Evolutionary conservation across 2,329 filamentous ascomycete species (phyloP), one percentile per base, ranked within the genome.

Genomic region (Plenodomus tracheiphilus): DNA sequence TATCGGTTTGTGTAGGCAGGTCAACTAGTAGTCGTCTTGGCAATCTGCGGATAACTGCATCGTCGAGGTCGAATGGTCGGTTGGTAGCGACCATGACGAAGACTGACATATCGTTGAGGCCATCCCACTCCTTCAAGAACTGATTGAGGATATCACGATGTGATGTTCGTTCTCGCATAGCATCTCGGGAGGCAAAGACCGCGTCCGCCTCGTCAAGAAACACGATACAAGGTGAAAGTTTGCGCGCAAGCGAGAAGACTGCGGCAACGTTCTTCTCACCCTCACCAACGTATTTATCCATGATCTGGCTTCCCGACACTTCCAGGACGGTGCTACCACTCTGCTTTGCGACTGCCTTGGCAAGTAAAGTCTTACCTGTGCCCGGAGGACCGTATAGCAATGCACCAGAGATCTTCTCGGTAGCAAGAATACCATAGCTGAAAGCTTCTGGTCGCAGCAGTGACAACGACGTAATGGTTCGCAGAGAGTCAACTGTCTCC

Each of bases 61-160:
- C 89, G 64, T 99, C 94, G 1, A 99, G 83, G 65, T 97, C 94
- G 65, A 96, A 97, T 0, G 94, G 94, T 9, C 93, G 82, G 72
- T 99, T 97, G 8, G 92, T 97, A 21, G 94, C 93, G 0, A 97
- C 91, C 91, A 99, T 97, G 72, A 99, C 93, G 70, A 99, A 97
- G 2, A 93, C 91, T 16, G 88, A 88, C 39, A 85, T 82, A 49
- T 85, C 80, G 61, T 89, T 88, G 78, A 97, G 87, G 10, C 94
- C 94, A 62, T 97, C 94, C 94, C 93, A 97, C 71, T 97, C 93
- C 45, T 91, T 88, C 41, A 99, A 77, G 71, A 97, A 97, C 73
- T 99, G 93, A 67, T 97, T 99, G 71, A 97, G 92, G 46, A 94
- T 87, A 70, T 97, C 93, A 41, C 92, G 85, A 61, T 95, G 89